Evolutionary conservation across 352 stramenopile species (phyloP), one percentile per base, ranked within the genome.

Genomic region (Globisporangium echinulatum): DNA sequence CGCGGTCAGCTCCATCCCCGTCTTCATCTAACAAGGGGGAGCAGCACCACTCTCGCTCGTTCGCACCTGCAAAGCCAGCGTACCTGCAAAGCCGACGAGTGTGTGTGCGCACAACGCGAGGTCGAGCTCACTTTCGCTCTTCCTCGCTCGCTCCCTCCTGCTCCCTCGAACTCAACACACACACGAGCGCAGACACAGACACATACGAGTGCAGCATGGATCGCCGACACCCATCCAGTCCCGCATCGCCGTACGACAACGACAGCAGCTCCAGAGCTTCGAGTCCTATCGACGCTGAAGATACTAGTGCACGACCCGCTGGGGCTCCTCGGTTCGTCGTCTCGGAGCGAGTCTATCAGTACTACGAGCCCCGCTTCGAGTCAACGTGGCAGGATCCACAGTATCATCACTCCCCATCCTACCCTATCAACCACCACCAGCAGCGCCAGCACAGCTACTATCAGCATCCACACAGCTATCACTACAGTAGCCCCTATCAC

Each of bases 1-100:
- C 8, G 42, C 49, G 42, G 42, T 44, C 43, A n/a, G 7, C 36
- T 59, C 54, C 44, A 58, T 58, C 36, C 54, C 44, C 54, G 54
- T 51, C 54, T 59, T 59, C 54, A 53, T 59, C 54, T 59, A 59
- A 59, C 54, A 59, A 47, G 47, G 54, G 50, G 54, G 54, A 59
- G 43, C 14, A 48, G 43, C 43, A 17, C 33, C 54, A 9, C 39
- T 46, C 54, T 38, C 54, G 54, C 54, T 59, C 54, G 54, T 59
- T 17, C 44, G 44, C 54, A 59, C n/a, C 15, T 38, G 33, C 5
- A 43, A 3, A 38, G 14, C 7, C n/a, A 11, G 9, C 13, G 7
- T 25, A 59, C 42, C 39, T 10, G 25, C 25, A 2, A 25, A 25
- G 25, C 25, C 25, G 25, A 25, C 25, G 25, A 25, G 25, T 25